Evolutionary conservation across 1,139 yeast genomes (phyloP).

Genomic region (Wickerhamomyces sp.): DNA sequence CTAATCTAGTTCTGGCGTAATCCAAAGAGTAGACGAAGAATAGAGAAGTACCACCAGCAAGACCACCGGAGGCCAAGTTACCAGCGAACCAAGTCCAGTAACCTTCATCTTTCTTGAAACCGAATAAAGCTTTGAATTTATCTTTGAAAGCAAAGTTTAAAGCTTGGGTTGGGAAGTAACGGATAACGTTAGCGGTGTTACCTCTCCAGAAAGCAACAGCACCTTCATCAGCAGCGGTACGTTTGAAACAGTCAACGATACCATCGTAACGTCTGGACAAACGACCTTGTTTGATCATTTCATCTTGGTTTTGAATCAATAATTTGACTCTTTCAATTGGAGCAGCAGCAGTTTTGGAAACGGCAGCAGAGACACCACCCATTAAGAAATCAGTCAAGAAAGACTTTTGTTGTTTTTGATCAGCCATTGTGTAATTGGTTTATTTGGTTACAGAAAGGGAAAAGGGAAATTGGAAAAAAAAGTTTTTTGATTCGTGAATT

Average conservation of each 20-base stretch:
- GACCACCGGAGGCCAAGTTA: constrained; percentile 81
- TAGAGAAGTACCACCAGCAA: constrained; percentile 77
- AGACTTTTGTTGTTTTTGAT: constrained; percentile 25
- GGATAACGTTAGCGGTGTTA: constrained; percentile 79
- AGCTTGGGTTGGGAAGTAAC: constrained; percentile 86
- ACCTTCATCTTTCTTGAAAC: constrained; percentile 64
- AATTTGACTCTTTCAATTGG: constrained; percentile 82
- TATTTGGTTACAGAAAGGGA: constrained; percentile 1
- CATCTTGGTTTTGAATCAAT: constrained; percentile 79
- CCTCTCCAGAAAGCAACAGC: constrained; percentile 75
- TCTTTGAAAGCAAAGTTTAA: constrained; percentile 83
- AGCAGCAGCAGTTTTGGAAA: constrained; percentile 81
- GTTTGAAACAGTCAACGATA: constrained; percentile 66
- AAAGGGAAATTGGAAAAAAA: constrained; percentile 2
- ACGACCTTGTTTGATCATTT: constrained; percentile 81
- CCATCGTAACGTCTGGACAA: constrained; percentile 61
- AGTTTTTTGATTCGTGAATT: constrained; percentile 12
- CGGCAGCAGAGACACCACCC: constrained; percentile 88
- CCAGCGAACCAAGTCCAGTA: constrained; percentile 73
- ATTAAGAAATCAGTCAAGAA: constrained; percentile 59
- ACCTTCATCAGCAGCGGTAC: constrained; percentile 74
- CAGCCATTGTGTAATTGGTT: constrained; percentile 17
- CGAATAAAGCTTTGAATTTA: constrained; percentile 73
- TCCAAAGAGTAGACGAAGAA: constrained; percentile 75
- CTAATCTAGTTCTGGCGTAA: constrained; percentile 82